Conservation (phyloP, 192 early-diverging fungal genomes). For the Chytriomyces sp. region DNA sequence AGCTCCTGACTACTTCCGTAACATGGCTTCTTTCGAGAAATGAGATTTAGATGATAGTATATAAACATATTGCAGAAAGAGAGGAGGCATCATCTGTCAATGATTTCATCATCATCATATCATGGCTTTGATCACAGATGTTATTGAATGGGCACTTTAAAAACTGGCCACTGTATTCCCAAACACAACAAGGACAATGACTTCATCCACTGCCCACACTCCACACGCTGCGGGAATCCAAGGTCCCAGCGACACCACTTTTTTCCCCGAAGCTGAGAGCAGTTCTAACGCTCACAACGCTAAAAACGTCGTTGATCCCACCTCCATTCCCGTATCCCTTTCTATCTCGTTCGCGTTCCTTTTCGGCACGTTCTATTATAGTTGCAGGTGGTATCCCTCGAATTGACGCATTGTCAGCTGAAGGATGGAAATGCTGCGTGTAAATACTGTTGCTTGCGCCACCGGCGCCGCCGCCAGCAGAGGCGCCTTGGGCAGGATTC, state of each 20-base stretch:
- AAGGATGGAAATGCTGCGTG: background rate
- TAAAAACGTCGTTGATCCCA: constrained; percentile 18
- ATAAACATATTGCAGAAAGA: too few species aligned
- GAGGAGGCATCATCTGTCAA: too few species aligned
- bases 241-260: constrained; percentile 5
- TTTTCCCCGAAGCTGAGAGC: constrained; percentile 23
- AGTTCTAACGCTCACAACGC: constrained; percentile 18
- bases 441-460: background rate
- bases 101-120: too few species aligned
- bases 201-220: constrained; percentile 13
- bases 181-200: too few species aligned
- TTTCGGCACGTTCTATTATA: constrained; percentile 30
- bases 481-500: too few species aligned
- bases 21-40: too few species aligned
- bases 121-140: too few species aligned
- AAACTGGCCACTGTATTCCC: too few species aligned
- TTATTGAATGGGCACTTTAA: too few species aligned
- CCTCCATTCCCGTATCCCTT: background rate
- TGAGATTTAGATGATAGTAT: too few species aligned
- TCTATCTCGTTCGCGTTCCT: constrained; percentile 19
- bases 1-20: too few species aligned
- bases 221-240: constrained; percentile 28
- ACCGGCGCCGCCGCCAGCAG: background rate
- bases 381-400: constrained; percentile 37
- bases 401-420: constrained; percentile 23